These are phyloP conservation scores for Herpomyces periplanetae DNA, from an alignment of 2,329 filamentous ascomycete species.

Conservation along the genomic window DNA sequence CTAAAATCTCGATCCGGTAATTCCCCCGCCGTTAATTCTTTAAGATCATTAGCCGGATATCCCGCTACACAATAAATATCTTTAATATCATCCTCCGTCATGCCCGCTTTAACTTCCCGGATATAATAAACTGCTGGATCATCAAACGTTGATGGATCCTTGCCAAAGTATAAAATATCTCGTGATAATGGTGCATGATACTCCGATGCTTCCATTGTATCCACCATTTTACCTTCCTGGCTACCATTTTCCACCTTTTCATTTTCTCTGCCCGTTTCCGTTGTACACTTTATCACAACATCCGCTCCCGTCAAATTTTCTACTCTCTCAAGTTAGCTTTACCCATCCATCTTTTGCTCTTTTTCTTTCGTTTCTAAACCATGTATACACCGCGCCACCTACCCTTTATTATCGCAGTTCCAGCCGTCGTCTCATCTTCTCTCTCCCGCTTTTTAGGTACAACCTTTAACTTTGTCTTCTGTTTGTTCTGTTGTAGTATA, in stretches of 20 bases:
- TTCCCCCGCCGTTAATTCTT: slow-evolving; percentile 48
- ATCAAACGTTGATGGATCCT: slow-evolving; percentile 55
- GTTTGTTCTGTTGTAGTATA: slow-evolving; percentile 10
- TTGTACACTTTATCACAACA: too few species aligned
- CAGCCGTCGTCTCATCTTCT: slow-evolving; percentile 34
- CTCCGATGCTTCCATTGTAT: too few species aligned
- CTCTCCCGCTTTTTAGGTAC: slow-evolving; percentile 17
- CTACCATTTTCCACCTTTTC: too few species aligned
- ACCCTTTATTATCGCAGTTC: slow-evolving; percentile 18
- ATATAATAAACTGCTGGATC: slow-evolving; percentile 91
- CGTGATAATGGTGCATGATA: too few species aligned
- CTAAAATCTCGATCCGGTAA: slow-evolving; percentile 86
- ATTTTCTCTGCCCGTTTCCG: too few species aligned
- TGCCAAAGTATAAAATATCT: too few species aligned
- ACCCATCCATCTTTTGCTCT: too few species aligned
- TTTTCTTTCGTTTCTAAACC: slow-evolving; percentile 21
- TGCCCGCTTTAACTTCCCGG: slow-evolving; percentile 25
- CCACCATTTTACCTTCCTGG: too few species aligned
- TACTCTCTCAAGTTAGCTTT: too few species aligned
- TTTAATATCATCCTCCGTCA: slow-evolving; percentile 50
- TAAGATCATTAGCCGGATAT: slow-evolving; percentile 42
- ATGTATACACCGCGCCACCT: slow-evolving; percentile 19
- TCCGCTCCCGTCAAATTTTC: too few species aligned
- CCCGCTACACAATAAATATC: slow-evolving; percentile 52
- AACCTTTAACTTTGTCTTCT: slow-evolving; percentile 8